Percentiles rank a stretch among this genome's conserved stretches.
Evolutionary conservation across 352 stramenopile species (phyloP).

Genomic region (Phytophthora parvispora): DNA sequence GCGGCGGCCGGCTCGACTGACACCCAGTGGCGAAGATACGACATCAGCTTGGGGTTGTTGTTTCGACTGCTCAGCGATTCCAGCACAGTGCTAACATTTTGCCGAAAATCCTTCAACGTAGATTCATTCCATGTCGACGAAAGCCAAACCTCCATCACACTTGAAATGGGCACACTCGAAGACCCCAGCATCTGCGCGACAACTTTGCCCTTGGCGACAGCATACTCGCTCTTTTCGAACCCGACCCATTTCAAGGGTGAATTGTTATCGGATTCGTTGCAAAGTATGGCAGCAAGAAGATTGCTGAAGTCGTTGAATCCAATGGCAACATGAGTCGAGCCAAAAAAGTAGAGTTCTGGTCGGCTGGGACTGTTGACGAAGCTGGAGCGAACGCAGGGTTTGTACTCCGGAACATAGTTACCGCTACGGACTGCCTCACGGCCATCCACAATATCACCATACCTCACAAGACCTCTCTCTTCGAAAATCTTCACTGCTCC

Average conservation of each 20-base stretch:
- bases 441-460: conserved; percentile 25
- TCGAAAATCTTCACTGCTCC: conserved; percentile 19
- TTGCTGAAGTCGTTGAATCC: conserved; percentile 34
- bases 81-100: conserved; percentile 13
- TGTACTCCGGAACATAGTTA: conserved; percentile 8
- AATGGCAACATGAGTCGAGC: conserved; percentile 35
- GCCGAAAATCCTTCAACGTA: conserved; percentile 23
- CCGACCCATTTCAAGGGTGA: conserved; percentile 29
- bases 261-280: not conserved
- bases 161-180: conserved; percentile 14
- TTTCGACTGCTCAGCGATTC: conserved; percentile 1
- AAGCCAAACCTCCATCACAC: conserved; percentile 39
- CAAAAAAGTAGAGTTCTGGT: conserved; percentile 23
- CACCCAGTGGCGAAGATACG: conserved; percentile 33
- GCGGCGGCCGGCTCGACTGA: conserved; percentile 23
- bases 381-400: conserved; percentile 13
- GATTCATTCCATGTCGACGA: conserved; percentile 31
- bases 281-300: conserved; percentile 14
- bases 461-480: not conserved
- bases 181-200: conserved; percentile 33
- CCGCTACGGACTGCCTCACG: conserved; percentile 9
- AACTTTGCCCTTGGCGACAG: conserved; percentile 35
- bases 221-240: conserved; percentile 40
- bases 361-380: conserved; percentile 23
- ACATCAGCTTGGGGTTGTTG: conserved; percentile 28